Evolutionary conservation across 1,139 yeast genomes (phyloP).

Genomic region (Scheffersomyces segobiensis): DNA sequence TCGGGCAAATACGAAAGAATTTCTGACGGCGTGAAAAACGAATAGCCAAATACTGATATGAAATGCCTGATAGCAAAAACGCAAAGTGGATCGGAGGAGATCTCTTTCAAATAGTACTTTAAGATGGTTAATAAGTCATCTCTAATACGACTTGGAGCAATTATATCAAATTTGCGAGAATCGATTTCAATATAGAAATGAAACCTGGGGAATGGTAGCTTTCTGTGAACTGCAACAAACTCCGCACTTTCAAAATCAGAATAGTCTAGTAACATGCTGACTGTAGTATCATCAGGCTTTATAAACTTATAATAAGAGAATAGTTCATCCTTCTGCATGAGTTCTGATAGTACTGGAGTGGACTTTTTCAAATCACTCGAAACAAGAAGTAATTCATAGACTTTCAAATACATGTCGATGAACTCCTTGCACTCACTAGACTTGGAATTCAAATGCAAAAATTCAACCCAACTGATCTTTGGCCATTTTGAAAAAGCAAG

Average conservation of each 20-base stretch:
- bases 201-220: conserved; percentile 22
- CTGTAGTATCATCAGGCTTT: not conserved
- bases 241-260: conserved; percentile 39
- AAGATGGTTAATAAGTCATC: conserved; percentile 19
- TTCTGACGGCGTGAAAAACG: conserved; percentile 23
- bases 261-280: not conserved
- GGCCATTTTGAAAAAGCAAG: conserved; percentile 36
- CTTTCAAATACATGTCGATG: conserved; percentile 31
- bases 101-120: conserved; percentile 19
- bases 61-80: conserved; percentile 32
- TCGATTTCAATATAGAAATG: conserved; percentile 16
- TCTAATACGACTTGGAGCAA: conserved; percentile 1
- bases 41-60: conserved; percentile 21
- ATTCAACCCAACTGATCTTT: conserved; percentile 40
- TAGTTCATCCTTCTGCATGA: not conserved
- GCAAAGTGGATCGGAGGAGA: conserved; percentile 10
- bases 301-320: not conserved
- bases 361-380: not conserved
- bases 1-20: conserved; percentile 32
- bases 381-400: conserved; percentile 29
- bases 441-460: conserved; percentile 23
- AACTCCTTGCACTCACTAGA: conserved; percentile 31
- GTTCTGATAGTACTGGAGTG: not conserved
- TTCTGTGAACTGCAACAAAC: conserved; percentile 22
- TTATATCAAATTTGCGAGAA: not conserved